These are phyloP conservation scores for Paecilomyces sp. DNA, from an alignment of 2,329 filamentous ascomycete genomes.

Conservation along the genomic window DNA sequence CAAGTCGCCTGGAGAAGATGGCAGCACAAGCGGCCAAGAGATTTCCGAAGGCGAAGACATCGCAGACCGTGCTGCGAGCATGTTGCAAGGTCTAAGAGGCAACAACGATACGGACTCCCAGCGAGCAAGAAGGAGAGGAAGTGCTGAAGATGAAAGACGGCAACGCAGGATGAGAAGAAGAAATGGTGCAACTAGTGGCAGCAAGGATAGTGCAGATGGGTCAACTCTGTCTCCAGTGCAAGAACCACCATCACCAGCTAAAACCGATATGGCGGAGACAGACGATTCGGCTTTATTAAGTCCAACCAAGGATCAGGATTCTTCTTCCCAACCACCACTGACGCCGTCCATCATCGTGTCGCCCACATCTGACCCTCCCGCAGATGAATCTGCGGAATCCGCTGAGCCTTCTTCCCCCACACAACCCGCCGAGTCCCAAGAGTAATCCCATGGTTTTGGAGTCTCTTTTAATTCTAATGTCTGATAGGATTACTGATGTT, in stretches of 20 bases:
- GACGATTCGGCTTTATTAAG: conserved; percentile 13
- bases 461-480: not conserved
- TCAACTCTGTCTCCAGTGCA: conserved; percentile 21
- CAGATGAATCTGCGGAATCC: conserved; percentile 7
- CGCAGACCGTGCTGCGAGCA: conserved; percentile 71
- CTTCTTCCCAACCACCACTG: conserved; percentile 12
- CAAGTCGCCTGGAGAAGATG: conserved; percentile 9
- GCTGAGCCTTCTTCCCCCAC: conserved; percentile 14
- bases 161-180: conserved; percentile 60
- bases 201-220: conserved; percentile 30
- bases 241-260: conserved; percentile 23
- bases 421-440: conserved; percentile 17
- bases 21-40: not conserved
- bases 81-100: conserved; percentile 75
- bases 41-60: conserved; percentile 60
- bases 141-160: conserved; percentile 70
- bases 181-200: conserved; percentile 39
- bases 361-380: conserved; percentile 10
- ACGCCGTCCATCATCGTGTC: conserved; percentile 32
- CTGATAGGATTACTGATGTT: not conserved
- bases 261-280: conserved; percentile 12
- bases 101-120: conserved; percentile 51
- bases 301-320: conserved; percentile 15
- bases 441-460: conserved; percentile 8
- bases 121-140: conserved; percentile 61